Conservation (phyloP, 1,284 basidiomycete species). For the Amylostereum chailletii region DNA sequence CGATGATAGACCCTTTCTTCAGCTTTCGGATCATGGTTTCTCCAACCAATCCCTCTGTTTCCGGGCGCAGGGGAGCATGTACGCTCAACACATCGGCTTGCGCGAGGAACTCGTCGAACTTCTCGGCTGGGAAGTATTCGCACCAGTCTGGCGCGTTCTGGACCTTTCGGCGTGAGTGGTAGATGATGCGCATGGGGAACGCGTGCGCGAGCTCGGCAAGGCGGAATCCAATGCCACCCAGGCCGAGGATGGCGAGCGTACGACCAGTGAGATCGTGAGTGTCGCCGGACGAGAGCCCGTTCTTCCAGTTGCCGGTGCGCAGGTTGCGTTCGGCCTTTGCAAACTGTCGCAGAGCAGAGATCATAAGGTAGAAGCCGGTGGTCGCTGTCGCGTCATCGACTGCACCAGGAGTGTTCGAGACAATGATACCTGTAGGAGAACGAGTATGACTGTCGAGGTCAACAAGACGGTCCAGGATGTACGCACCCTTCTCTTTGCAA, state of each 20-base stretch:
- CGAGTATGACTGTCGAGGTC: background rate
- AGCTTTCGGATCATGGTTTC: slow-evolving; percentile 73
- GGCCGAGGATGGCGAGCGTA: slow-evolving; percentile 80
- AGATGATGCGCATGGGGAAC: slow-evolving; percentile 84
- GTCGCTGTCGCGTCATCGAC: slow-evolving; percentile 92
- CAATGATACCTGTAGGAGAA: slow-evolving; percentile 54
- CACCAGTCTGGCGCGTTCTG: slow-evolving; percentile 61
- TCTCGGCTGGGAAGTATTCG: slow-evolving; percentile 56
- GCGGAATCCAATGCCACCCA: slow-evolving; percentile 82
- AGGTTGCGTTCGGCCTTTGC: slow-evolving; percentile 65
- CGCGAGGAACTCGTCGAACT: slow-evolving; percentile 65
- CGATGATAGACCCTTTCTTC: slow-evolving; percentile 74
- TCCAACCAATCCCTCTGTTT: slow-evolving; percentile 73
- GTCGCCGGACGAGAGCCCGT: slow-evolving; percentile 30
- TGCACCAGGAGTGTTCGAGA: slow-evolving; percentile 88
- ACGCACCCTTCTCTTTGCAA: slow-evolving; percentile 59
- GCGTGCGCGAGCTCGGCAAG: slow-evolving; percentile 61
- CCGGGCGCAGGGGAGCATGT: slow-evolving; percentile 61
- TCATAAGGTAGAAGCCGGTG: slow-evolving; percentile 76
- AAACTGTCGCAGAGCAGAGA: slow-evolving; percentile 80
- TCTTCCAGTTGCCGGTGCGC: slow-evolving; percentile 48
- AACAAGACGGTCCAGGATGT: background rate
- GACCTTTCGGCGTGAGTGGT: slow-evolving; percentile 63
- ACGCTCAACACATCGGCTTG: slow-evolving; percentile 79
- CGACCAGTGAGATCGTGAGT: slow-evolving; percentile 73